phyloP scores from a whole-genome alignment of 176 grass and related monocot species.

The Aegilops sharonensis region DNA sequence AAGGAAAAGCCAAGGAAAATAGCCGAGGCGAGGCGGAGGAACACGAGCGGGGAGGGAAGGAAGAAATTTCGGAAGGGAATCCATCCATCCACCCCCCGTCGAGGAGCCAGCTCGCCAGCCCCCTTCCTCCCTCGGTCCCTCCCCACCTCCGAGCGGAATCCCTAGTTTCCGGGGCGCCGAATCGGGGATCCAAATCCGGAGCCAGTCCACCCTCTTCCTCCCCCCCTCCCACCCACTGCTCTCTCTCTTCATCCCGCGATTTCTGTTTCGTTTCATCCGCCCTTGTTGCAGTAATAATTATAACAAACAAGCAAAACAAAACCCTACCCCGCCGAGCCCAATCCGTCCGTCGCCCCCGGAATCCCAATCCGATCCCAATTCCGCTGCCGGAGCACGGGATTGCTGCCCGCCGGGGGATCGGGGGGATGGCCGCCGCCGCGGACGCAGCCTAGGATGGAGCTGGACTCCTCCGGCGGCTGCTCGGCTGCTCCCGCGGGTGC shows the following conservation, averaged over 20 bases:
- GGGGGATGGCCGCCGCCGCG: conserved; percentile 28
- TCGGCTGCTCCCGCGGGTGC: conserved; percentile 30
- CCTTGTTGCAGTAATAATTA: neutral
- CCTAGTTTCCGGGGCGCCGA: neutral
- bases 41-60: conserved; percentile 10
- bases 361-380: conserved; percentile 10
- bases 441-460: conserved; percentile 51
- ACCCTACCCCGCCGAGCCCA: conserved; percentile 7
- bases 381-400: neutral
- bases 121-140: neutral
- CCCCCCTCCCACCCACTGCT: neutral
- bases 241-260: neutral
- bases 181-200: conserved; percentile 33
- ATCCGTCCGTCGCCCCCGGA: neutral
- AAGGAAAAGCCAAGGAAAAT: neutral
- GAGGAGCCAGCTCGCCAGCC: neutral
- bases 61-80: conserved; percentile 8
- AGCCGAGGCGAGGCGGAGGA: conserved; percentile 11
- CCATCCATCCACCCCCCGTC: neutral
- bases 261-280: neutral
- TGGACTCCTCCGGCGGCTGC: conserved; percentile 49
- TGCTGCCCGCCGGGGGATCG: neutral
- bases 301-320: neutral
- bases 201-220: neutral
- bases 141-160: neutral